Evolutionary conservation across 371 early-diverging fungal genomes (phyloP), one percentile per base, ranked within the genome.

Genomic region (Antonospora locustae): DNA sequence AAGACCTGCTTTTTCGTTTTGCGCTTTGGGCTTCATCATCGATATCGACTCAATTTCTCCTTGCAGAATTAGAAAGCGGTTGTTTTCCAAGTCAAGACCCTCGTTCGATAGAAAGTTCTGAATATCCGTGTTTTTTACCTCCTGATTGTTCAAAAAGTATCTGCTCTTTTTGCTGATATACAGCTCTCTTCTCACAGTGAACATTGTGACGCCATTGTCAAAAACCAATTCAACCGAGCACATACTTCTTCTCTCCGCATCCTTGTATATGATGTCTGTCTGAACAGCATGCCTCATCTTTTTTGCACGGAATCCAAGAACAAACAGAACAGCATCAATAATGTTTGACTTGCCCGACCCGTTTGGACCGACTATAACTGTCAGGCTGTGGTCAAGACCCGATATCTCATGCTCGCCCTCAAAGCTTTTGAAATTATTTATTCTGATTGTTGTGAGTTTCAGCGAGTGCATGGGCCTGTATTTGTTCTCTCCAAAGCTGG

Each of bases 261-360:
- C 95, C 55, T 80, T 84, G 78, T 97, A 90, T 51, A 97, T 92
- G 17, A 99, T 79, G 60, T 90, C 91, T 0, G 85, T 85, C 22
- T 92, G 74, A 63, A 86, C 86, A 14, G 84, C 84, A 72, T 99
- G 98, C 41, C 99, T 80, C 82, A 99, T 86, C 70, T 94, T 95
- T 77, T 83, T 89, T 11, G 97, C 93, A 51, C 89, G 78, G 75
- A 88, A 98, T 14, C 99, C 99, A 79, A 99, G 93, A 27, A 97
- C 95, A 75, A 99, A 99, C 23, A 97, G 75, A 28, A 99, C 78
- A 0, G 90, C 81, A 73, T 99, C 99, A 63, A 99, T 96, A 14
- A 99, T 93, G 66, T 97, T 99, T 5, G 90, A 90, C 49, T 91
- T 99, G 27, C 97, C 99, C 14, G 87, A 88, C n/a, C 99, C 98